These are phyloP conservation scores for Cornus kousa DNA, from an alignment of 148 eudicot genomes.

Conservation along the genomic window DNA sequence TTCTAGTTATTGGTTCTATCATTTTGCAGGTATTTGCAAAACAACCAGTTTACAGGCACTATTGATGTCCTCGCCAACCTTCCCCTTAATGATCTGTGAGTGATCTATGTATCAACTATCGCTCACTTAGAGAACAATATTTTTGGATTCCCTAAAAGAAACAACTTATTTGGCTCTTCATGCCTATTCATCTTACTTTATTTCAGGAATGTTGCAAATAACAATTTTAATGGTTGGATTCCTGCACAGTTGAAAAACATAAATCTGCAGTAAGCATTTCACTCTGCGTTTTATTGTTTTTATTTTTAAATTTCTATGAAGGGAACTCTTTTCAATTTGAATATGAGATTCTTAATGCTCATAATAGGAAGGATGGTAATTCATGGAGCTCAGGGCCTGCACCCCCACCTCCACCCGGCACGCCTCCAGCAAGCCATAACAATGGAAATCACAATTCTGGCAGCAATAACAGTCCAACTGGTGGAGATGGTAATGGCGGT, in stretches of 20 bases:
- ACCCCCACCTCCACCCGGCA: constrained; percentile 96
- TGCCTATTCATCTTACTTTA: neutral
- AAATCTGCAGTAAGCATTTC: constrained; percentile 68
- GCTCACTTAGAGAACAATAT: neutral
- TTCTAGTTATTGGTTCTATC: neutral
- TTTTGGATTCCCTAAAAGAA: neutral
- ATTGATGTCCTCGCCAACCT: constrained; percentile 80
- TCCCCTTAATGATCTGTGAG: constrained; percentile 82
- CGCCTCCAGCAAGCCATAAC: constrained; percentile 40
- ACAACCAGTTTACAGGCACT: constrained; percentile 93
- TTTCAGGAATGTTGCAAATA: constrained; percentile 78
- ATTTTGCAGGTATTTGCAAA: constrained; percentile 75
- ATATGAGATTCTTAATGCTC: constrained; percentile 15
- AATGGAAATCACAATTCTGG: constrained; percentile 40
- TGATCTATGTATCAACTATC: constrained; percentile 7
- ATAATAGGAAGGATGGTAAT: constrained; percentile 69
- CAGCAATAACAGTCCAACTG: constrained; percentile 31
- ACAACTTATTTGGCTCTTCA: neutral
- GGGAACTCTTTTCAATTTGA: neutral
- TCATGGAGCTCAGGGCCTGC: constrained; percentile 78
- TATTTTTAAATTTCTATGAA: neutral
- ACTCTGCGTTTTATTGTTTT: neutral
- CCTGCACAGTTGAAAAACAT: constrained; percentile 69
- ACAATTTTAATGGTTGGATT: constrained; percentile 87
- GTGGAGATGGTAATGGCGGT: constrained; percentile 33